Evolutionary conservation across 2,329 filamentous ascomycete species (phyloP).

Genomic region (Microsporum canis): DNA sequence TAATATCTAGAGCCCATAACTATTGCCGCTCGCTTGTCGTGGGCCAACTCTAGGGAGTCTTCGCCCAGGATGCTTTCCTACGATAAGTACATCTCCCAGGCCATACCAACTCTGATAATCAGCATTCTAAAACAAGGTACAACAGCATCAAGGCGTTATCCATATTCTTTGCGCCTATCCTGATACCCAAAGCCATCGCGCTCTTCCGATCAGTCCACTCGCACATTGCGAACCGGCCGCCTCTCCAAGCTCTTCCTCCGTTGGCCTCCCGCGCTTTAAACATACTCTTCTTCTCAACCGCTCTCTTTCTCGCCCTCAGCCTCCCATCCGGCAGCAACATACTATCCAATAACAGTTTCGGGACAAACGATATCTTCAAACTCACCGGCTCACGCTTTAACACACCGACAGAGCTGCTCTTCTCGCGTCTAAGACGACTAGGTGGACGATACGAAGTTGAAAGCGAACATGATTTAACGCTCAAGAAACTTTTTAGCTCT

Average conservation of each 20-base stretch:
- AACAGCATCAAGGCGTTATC: constrained; percentile 33
- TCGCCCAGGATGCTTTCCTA: constrained; percentile 10
- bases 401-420: constrained; percentile 73
- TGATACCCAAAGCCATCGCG: constrained; percentile 30
- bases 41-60: not conserved
- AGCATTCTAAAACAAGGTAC: not conserved
- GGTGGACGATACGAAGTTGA: constrained; percentile 21
- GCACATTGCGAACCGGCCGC: constrained; percentile 25
- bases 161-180: constrained; percentile 34
- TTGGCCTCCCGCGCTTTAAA: constrained; percentile 32
- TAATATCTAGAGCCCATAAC: not conserved
- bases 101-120: not conserved
- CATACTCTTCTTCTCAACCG: constrained; percentile 43
- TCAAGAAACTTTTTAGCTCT: constrained; percentile 58
- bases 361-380: constrained; percentile 58
- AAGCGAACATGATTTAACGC: constrained; percentile 45
- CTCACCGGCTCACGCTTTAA: constrained; percentile 70
- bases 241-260: constrained; percentile 27
- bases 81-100: constrained; percentile 11
- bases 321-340: constrained; percentile 38
- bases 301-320: constrained; percentile 48
- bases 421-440: constrained; percentile 53
- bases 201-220: constrained; percentile 28
- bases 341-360: constrained; percentile 38
- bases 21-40: not conserved